These are phyloP conservation scores for Euphorbia celastroides DNA, from an alignment of 441 rosid species.

Conservation along the genomic window DNA sequence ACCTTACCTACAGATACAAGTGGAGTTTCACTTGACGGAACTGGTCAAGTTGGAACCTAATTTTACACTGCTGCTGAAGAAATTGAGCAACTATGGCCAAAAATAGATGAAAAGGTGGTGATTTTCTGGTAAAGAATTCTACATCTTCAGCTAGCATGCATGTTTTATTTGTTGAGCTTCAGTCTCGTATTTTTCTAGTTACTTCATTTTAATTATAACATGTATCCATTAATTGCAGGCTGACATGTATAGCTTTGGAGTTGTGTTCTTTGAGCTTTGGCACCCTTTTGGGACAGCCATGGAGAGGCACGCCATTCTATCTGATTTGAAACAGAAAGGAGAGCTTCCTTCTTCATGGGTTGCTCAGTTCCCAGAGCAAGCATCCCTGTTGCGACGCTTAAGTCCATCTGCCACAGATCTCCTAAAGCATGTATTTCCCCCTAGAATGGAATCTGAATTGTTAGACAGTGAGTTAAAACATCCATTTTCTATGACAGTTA, in stretches of 20 bases:
- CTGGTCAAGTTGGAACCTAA: constrained; percentile 95
- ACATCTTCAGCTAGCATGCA: constrained; percentile 15
- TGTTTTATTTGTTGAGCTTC: constrained; percentile 2
- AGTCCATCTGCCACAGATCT: constrained; percentile 93
- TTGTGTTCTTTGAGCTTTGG: constrained; percentile 95
- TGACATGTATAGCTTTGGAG: constrained; percentile 97
- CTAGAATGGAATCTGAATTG: constrained; percentile 86
- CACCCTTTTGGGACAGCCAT: constrained; percentile 94
- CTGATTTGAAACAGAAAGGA: constrained; percentile 82
- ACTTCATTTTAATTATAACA: neutral
- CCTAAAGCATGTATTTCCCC: constrained; percentile 78
- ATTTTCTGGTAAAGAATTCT: constrained; percentile 20
- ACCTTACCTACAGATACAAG: constrained; percentile 47
- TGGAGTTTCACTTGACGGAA: constrained; percentile 81
- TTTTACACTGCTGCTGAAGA: constrained; percentile 99
- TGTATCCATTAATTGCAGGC: constrained; percentile 44
- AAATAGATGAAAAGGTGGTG: constrained; percentile 98
- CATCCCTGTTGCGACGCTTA: constrained; percentile 60
- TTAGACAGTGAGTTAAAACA: constrained; percentile 68
- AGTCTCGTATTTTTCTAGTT: constrained; percentile 8
- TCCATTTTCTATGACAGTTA: neutral
- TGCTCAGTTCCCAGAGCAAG: constrained; percentile 86
- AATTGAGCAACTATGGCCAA: constrained; percentile 98
- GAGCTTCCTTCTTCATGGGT: constrained; percentile 80
- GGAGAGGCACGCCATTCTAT: constrained; percentile 74